Conservation (phyloP, 768 basidiomycete genomes). For the Gyrodon lividus region DNA sequence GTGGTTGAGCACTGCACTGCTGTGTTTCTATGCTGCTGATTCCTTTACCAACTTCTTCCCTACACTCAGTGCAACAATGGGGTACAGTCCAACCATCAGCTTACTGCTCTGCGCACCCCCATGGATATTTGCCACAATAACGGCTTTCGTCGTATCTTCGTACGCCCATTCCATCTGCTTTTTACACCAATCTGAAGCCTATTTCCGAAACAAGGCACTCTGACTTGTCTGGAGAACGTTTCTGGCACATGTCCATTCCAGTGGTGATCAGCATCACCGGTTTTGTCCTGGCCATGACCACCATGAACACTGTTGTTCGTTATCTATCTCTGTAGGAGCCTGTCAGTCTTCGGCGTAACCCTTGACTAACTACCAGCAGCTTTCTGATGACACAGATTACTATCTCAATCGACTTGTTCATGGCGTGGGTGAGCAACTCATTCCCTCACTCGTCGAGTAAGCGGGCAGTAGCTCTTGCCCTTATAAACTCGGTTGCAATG, state of each 20-base stretch:
- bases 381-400: constrained; percentile 74
- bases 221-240: constrained; percentile 65
- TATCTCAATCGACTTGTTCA: constrained; percentile 61
- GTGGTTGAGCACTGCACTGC: constrained; percentile 67
- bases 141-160: constrained; percentile 52
- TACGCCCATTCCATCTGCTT: constrained; percentile 15
- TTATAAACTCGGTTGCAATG: constrained; percentile 4
- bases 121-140: constrained; percentile 50
- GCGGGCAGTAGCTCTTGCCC: constrained; percentile 45
- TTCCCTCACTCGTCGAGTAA: constrained; percentile 77
- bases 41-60: constrained; percentile 76
- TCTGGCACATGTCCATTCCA: constrained; percentile 58
- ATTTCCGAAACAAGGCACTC: constrained; percentile 49
- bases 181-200: background rate
- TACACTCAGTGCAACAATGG: constrained; percentile 3
- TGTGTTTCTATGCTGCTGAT: constrained; percentile 50
- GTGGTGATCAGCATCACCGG: constrained; percentile 58
- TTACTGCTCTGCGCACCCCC: background rate
- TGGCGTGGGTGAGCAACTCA: constrained; percentile 46
- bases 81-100: background rate
- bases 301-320: constrained; percentile 56
- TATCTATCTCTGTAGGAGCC: constrained; percentile 48
- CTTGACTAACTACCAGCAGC: constrained; percentile 30
- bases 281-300: constrained; percentile 59
- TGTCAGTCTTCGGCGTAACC: background rate